Evolutionary conservation across 2,329 filamentous ascomycete genomes (phyloP).

Genomic region (Phoma sp.): DNA sequence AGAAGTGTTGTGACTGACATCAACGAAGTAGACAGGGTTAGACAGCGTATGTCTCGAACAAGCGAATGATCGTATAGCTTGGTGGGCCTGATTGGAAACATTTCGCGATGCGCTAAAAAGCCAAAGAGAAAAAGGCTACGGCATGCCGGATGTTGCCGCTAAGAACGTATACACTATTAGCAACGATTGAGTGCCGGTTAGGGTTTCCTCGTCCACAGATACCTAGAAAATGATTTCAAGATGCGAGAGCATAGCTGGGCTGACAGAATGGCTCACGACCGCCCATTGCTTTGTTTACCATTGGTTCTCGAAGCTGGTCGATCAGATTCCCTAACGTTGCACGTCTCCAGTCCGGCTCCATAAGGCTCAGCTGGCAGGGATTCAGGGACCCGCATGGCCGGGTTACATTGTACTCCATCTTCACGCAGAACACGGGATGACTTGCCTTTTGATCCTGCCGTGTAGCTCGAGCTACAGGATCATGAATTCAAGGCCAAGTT

Average conservation of each 20-base stretch:
- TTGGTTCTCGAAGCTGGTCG: conserved; percentile 7
- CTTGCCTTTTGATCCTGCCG: conserved; percentile 7
- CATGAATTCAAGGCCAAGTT: conserved; percentile 4
- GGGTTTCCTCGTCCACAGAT: background rate
- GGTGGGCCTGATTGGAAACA: background rate
- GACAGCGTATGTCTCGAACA: background rate
- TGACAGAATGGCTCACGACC: conserved; percentile 11
- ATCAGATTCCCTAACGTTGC: background rate
- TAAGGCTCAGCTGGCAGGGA: conserved; percentile 20
- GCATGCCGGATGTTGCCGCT: conserved; percentile 1
- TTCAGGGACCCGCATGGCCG: conserved; percentile 3
- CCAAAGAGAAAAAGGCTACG: conserved; percentile 5
- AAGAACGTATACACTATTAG: conserved; percentile 13
- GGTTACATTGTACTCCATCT: background rate
- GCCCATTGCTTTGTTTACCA: conserved; percentile 11
- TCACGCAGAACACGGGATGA: conserved; percentile 19
- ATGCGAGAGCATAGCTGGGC: conserved; percentile 10
- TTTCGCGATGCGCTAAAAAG: background rate
- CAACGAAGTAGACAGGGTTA: background rate
- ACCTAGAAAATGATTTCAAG: conserved; percentile 2
- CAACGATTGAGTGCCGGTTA: background rate
- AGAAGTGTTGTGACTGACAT: conserved; percentile 3
- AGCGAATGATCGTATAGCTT: background rate
- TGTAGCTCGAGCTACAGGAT: conserved; percentile 13
- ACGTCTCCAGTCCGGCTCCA: background rate